These are phyloP conservation scores for Pythium oligandrum DNA, from an alignment of 352 stramenopile species.

Conservation along the genomic window DNA sequence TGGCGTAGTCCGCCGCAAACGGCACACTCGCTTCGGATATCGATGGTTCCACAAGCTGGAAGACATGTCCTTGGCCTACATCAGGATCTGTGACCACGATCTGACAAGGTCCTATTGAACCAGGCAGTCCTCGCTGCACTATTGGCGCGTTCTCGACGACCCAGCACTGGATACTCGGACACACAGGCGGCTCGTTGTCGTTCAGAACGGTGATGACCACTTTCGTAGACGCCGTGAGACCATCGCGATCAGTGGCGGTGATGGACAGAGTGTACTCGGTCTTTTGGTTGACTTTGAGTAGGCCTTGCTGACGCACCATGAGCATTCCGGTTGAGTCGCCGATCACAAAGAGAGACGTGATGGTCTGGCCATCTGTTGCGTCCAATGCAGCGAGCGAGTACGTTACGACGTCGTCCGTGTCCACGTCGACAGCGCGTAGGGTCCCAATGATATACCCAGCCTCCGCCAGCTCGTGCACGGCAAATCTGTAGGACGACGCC, in stretches of 20 bases:
- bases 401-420: conserved; percentile 25
- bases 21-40: background rate
- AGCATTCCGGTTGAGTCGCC: conserved; percentile 9
- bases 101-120: conserved; percentile 31
- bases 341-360: conserved; percentile 16
- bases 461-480: conserved; percentile 35
- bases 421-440: conserved; percentile 31
- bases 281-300: conserved; percentile 8
- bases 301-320: conserved; percentile 1
- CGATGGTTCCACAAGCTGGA: conserved; percentile 27
- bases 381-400: conserved; percentile 21
- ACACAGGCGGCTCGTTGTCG: conserved; percentile 47
- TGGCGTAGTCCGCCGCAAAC: conserved; percentile 24
- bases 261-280: conserved; percentile 14
- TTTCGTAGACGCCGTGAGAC: conserved; percentile 11
- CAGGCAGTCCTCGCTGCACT: conserved; percentile 27
- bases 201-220: conserved; percentile 31
- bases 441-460: conserved; percentile 29
- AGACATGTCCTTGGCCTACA: conserved; percentile 35
- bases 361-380: background rate
- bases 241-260: conserved; percentile 14
- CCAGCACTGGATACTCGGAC: conserved; percentile 46
- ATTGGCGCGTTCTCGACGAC: conserved; percentile 39
- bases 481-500: conserved; percentile 20
- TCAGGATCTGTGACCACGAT: conserved; percentile 32